Conservation (phyloP, 2,329 filamentous ascomycete species). For the Atkinsonella hypoxylon region DNA sequence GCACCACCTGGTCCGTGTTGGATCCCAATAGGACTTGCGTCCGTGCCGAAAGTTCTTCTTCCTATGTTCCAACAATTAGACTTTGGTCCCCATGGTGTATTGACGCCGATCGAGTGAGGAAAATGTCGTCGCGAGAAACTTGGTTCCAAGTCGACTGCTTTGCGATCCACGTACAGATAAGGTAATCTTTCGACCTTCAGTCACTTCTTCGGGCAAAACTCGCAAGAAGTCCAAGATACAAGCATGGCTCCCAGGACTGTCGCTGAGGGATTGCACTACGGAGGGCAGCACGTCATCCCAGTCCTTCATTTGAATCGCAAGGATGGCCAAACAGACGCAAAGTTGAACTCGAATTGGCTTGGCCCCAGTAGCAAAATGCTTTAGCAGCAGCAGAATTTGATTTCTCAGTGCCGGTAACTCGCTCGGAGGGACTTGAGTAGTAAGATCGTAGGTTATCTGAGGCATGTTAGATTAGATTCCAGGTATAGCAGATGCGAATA, state of each 20-base stretch:
- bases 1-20: conserved; percentile 79
- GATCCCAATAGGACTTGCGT: conserved; percentile 83
- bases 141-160: conserved; percentile 30
- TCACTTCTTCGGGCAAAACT: conserved; percentile 96
- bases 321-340: conserved; percentile 84
- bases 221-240: conserved; percentile 93
- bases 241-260: conserved; percentile 65
- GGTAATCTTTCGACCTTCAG: conserved; percentile 98
- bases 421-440: conserved; percentile 65
- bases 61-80: conserved; percentile 49
- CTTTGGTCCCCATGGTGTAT: conserved; percentile 14
- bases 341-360: conserved; percentile 82
- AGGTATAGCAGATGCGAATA: too few relatives aligned
- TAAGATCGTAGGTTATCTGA: conserved; percentile 91
- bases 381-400: conserved; percentile 71
- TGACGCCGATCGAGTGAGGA: conserved; percentile 24
- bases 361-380: conserved; percentile 69
- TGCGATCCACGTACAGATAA: conserved; percentile 83
- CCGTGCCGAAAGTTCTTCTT: conserved; percentile 82
- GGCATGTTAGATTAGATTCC: conserved; percentile 3
- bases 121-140: conserved; percentile 19
- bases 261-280: conserved; percentile 67
- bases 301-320: conserved; percentile 90
- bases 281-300: conserved; percentile 89
- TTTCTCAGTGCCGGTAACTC: conserved; percentile 68